Percentiles rank a stretch among this genome's conserved stretches.
phyloP scores from a whole-genome alignment of 495 filamentous ascomycete genomes.

The Aspergillus hancockii region DNA sequence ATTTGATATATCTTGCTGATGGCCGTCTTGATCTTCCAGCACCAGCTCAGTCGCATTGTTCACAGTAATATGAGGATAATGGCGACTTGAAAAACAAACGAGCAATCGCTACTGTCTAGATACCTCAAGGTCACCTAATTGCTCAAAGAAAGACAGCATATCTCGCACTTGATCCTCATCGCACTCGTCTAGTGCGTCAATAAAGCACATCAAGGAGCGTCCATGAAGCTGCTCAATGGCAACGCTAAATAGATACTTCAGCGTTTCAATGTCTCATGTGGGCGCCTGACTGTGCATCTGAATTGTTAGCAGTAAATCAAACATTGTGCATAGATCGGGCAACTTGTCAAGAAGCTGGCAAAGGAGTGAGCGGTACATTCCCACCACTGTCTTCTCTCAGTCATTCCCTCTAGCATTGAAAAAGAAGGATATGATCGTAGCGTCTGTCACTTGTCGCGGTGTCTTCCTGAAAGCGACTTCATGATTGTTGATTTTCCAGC shows the following conservation, averaged over 20 bases:
- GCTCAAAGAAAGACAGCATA: conserved; percentile 40
- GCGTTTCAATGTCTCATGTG: conserved; percentile 6
- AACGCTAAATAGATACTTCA: conserved; percentile 20
- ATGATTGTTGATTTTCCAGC: conserved; percentile 55
- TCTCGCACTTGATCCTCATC: conserved; percentile 31
- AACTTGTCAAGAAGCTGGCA: conserved; percentile 29
- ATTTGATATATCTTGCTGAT: conserved; percentile 25
- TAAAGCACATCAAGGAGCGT: conserved; percentile 26
- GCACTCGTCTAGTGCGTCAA: conserved; percentile 45
- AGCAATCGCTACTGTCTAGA: neutral
- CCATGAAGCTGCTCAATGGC: conserved; percentile 22
- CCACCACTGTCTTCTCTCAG: conserved; percentile 49
- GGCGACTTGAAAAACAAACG: conserved; percentile 50
- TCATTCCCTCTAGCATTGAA: conserved; percentile 47
- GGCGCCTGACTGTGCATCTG: no score
- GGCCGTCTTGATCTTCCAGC: conserved; percentile 29
- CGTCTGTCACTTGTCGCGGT: conserved; percentile 10
- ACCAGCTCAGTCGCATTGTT: conserved; percentile 27
- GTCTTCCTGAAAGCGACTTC: conserved; percentile 38
- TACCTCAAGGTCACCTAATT: conserved; percentile 25
- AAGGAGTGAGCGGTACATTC: conserved; percentile 57
- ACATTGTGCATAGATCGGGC: conserved; percentile 10
- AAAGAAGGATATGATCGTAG: conserved; percentile 45
- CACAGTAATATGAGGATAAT: conserved; percentile 49
- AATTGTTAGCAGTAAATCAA: no score